Evolutionary conservation across 75 land plant species (phyloP).

Genomic region (Adiantum capillusveneris): DNA sequence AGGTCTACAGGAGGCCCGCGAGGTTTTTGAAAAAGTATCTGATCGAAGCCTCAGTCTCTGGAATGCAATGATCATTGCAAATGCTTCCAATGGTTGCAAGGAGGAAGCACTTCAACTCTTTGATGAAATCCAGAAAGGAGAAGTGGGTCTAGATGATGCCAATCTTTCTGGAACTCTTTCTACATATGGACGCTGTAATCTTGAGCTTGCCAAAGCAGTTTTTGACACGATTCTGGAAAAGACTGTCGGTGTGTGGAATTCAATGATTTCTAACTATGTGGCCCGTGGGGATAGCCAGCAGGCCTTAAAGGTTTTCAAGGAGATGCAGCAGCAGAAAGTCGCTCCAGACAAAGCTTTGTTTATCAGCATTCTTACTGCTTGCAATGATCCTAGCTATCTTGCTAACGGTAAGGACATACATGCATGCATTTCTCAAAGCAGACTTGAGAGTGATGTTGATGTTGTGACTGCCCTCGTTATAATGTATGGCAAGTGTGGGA

Average conservation of each 20-base stretch:
- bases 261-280: constrained; percentile 15
- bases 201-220: constrained; percentile 4
- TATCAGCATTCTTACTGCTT: constrained; percentile 10
- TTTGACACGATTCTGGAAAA: constrained; percentile 11
- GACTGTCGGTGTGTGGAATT: constrained; percentile 11
- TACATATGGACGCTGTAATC: constrained; percentile 34
- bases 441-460: neutral
- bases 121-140: neutral
- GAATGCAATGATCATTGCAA: constrained; percentile 9
- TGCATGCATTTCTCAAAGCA: constrained; percentile 4
- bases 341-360: constrained; percentile 7
- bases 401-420: constrained; percentile 14
- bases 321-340: constrained; percentile 10
- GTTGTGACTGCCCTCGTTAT: constrained; percentile 18
- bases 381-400: constrained; percentile 13
- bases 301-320: constrained; percentile 9
- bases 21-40: constrained; percentile 2
- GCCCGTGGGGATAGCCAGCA: neutral
- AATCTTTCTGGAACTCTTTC: constrained; percentile 32
- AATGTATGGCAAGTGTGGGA: constrained; percentile 24
- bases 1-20: neutral
- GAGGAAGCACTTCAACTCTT: constrained; percentile 14
- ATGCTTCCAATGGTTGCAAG: neutral
- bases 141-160: constrained; percentile 31
- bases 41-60: neutral